These are phyloP conservation scores for Aspergillus terreus DNA, from an alignment of 2,329 filamentous ascomycete species.

Conservation along the genomic window DNA sequence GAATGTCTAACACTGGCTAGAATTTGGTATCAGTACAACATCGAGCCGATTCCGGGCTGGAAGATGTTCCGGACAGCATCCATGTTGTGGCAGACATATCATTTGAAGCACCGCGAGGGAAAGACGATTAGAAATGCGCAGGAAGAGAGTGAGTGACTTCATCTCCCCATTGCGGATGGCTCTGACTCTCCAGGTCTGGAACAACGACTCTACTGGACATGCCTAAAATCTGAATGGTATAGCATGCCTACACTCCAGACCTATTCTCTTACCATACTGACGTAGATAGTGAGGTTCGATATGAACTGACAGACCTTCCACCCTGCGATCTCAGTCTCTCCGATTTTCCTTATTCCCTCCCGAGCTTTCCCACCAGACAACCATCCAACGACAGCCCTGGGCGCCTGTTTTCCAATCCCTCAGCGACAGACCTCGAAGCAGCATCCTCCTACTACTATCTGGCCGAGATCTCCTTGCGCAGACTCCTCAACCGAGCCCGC, in stretches of 20 bases:
- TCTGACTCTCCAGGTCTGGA: slow-evolving; percentile 17
- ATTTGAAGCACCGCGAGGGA: slow-evolving; percentile 19
- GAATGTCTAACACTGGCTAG: slow-evolving; percentile 6
- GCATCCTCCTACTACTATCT: slow-evolving; percentile 23
- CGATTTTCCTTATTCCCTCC: slow-evolving; percentile 22
- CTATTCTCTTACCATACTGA: slow-evolving; percentile 1
- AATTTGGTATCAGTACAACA: slow-evolving; percentile 26
- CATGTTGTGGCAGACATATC: slow-evolving; percentile 24
- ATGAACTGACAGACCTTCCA: slow-evolving; percentile 21
- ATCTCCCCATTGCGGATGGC: not conserved
- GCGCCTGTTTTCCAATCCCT: slow-evolving; percentile 7
- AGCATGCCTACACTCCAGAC: not conserved
- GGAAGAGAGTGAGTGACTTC: slow-evolving; percentile 19
- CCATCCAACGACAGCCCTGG: slow-evolving; percentile 8
- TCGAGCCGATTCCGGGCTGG: slow-evolving; percentile 23
- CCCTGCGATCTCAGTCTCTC: slow-evolving; percentile 22
- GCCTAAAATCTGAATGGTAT: slow-evolving; percentile 24
- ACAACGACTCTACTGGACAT: slow-evolving; percentile 24
- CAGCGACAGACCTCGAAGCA: slow-evolving; percentile 15
- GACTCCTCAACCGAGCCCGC: slow-evolving; percentile 31
- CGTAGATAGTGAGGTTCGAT: slow-evolving; percentile 22
- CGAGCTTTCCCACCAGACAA: slow-evolving; percentile 18
- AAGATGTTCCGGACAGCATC: slow-evolving; percentile 25
- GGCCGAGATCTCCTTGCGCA: slow-evolving; percentile 22
- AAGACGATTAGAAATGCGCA: slow-evolving; percentile 16